phyloP scores from a whole-genome alignment of 139 green algal genomes.

The Asterochloris erici region DNA sequence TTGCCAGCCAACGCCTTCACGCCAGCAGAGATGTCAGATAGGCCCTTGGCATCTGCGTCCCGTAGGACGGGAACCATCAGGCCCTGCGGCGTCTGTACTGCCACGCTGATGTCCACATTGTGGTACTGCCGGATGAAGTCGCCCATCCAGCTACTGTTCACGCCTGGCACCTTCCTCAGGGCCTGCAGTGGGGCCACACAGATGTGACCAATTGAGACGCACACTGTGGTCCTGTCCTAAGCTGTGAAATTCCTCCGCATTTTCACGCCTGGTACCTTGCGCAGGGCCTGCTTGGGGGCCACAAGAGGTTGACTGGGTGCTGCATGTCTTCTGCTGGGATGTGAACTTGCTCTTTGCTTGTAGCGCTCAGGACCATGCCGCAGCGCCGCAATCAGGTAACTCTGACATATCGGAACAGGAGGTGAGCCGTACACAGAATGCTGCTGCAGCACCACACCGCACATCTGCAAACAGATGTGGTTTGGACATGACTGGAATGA shows the following conservation, averaged over 20 bases:
- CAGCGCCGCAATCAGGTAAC: no score
- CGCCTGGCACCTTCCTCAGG: conserved; percentile 71
- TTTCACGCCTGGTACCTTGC: no score
- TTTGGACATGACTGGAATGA: neutral
- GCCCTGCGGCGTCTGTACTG: conserved; percentile 81
- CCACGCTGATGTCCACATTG: conserved; percentile 65
- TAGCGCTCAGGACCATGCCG: no score
- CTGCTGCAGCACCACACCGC: neutral
- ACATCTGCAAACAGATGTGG: neutral
- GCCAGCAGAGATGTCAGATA: conserved; percentile 67
- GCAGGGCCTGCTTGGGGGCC: no score
- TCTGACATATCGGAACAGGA: neutral
- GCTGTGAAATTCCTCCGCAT: no score
- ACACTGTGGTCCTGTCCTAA: no score
- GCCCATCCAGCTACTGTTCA: conserved; percentile 74
- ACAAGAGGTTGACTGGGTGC: no score
- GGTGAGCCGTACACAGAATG: neutral
- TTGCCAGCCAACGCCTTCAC: conserved; percentile 73
- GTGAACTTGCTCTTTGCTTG: no score
- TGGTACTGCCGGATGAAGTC: conserved; percentile 93
- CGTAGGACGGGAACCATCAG: conserved; percentile 89
- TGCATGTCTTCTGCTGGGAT: no score
- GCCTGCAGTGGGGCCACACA: conserved; percentile 50
- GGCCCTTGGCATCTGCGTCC: conserved; percentile 65
- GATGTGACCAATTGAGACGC: neutral